Percentiles rank a stretch among this genome's conserved stretches.
phyloP scores from a whole-genome alignment of 108 stramenopile genomes.

The Skeletonema tropicum region DNA sequence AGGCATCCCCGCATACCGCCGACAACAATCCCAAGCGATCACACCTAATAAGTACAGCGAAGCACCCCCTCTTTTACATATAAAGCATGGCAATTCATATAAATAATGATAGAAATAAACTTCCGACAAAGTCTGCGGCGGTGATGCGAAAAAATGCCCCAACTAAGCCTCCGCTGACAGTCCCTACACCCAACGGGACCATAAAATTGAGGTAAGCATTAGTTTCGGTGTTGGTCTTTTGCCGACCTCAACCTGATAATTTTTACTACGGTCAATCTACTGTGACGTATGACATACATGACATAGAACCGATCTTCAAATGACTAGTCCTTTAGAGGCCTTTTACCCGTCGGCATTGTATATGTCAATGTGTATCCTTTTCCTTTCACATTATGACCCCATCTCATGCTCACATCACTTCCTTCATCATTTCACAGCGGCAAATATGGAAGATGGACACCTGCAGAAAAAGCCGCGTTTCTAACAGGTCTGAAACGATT shows the following conservation, averaged over 20 bases:
- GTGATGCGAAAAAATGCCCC: not conserved
- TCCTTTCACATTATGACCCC: not conserved
- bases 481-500: constrained; percentile 15
- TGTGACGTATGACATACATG: too few relatives aligned
- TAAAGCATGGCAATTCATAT: not conserved
- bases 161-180: not conserved
- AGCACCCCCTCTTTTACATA: not conserved
- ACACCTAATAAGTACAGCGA: too few relatives aligned
- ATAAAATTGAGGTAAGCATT: constrained; percentile 2
- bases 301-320: too few relatives aligned
- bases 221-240: not conserved
- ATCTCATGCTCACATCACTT: not conserved
- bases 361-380: not conserved
- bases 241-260: too few relatives aligned
- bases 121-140: not conserved
- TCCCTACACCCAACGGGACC: not conserved
- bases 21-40: too few relatives aligned
- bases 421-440: not conserved
- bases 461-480: not conserved
- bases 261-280: too few relatives aligned
- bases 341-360: too few relatives aligned
- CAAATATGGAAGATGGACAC: constrained; percentile 9
- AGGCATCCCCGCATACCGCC: too few relatives aligned
- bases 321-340: too few relatives aligned
- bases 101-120: not conserved